phyloP scores from a whole-genome alignment of 2,329 filamentous ascomycete genomes.

The Chrysoporthe deuterocubensis region DNA sequence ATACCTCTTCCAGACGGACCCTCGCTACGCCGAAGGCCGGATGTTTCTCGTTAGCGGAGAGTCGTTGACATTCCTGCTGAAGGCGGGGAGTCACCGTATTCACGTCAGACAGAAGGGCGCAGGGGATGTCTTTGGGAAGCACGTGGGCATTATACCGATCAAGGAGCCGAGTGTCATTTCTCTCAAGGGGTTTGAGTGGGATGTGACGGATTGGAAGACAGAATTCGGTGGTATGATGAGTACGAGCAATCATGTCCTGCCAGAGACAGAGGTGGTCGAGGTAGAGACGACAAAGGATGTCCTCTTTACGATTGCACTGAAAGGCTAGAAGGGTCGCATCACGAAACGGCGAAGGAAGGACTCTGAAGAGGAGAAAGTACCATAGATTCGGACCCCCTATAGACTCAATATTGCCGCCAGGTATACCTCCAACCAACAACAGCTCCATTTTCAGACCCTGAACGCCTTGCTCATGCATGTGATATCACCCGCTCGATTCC shows the following conservation, averaged over 20 bases:
- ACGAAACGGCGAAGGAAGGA: background rate
- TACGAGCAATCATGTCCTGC: constrained; percentile 78
- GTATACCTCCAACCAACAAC: background rate
- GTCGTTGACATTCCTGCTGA: constrained; percentile 82
- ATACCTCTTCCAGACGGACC: constrained; percentile 62
- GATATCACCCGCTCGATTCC: background rate
- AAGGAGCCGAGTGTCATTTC: constrained; percentile 78
- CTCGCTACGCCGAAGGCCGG: constrained; percentile 54
- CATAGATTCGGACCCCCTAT: background rate
- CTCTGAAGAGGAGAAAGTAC: background rate
- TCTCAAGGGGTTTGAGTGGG: constrained; percentile 86
- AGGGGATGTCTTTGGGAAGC: constrained; percentile 67
- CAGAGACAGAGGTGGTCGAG: constrained; percentile 61
- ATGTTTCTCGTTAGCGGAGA: constrained; percentile 82
- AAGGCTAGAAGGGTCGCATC: constrained; percentile 25
- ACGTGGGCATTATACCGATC: constrained; percentile 86
- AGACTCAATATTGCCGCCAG: background rate
- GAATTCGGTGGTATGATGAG: constrained; percentile 74
- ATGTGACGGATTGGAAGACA: constrained; percentile 81
- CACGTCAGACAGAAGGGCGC: constrained; percentile 52
- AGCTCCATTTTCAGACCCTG: constrained; percentile 1
- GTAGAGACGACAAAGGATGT: constrained; percentile 68
- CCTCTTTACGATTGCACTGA: constrained; percentile 75
- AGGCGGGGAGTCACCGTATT: constrained; percentile 69
- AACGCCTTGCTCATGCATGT: constrained; percentile 29